Evolutionary conservation across 2,329 filamentous ascomycete genomes (phyloP).

Genomic region (Colletotrichum plurivorum): DNA sequence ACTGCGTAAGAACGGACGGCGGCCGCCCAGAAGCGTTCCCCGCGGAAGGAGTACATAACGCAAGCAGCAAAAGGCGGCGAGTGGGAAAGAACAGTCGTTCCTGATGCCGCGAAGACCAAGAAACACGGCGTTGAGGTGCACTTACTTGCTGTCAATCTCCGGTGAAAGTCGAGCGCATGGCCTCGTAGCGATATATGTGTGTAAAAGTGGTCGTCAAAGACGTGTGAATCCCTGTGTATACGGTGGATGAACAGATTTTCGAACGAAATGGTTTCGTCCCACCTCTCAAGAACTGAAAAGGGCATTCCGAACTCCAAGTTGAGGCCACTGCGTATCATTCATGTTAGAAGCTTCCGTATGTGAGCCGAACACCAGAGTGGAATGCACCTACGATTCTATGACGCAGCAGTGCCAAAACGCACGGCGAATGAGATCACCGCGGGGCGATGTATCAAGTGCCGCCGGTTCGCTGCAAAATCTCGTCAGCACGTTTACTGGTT

Average conservation of each 20-base stretch:
- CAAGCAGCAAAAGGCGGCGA: no score
- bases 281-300: conserved; percentile 65
- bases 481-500: background rate
- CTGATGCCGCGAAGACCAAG: no score
- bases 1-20: background rate
- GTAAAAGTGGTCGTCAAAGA: conserved; percentile 71
- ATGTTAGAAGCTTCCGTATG: background rate
- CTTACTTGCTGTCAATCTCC: conserved; percentile 66
- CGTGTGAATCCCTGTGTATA: conserved; percentile 38
- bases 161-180: conserved; percentile 67
- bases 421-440: conserved; percentile 67
- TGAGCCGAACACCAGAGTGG: background rate
- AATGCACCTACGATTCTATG: conserved; percentile 62
- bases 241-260: conserved; percentile 9
- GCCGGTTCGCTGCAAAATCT: conserved; percentile 52
- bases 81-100: no score
- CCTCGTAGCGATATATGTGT: conserved; percentile 71
- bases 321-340: conserved; percentile 57
- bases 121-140: conserved; percentile 19
- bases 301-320: conserved; percentile 72
- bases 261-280: conserved; percentile 65
- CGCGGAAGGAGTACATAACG: no score
- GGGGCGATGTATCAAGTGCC: conserved; percentile 61
- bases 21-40: background rate
- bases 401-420: conserved; percentile 71